Percentiles rank a stretch among this genome's conserved stretches.
These are phyloP conservation scores for Naganishia sp. DNA, from an alignment of 1,284 basidiomycete genomes.

Conservation along the genomic window DNA sequence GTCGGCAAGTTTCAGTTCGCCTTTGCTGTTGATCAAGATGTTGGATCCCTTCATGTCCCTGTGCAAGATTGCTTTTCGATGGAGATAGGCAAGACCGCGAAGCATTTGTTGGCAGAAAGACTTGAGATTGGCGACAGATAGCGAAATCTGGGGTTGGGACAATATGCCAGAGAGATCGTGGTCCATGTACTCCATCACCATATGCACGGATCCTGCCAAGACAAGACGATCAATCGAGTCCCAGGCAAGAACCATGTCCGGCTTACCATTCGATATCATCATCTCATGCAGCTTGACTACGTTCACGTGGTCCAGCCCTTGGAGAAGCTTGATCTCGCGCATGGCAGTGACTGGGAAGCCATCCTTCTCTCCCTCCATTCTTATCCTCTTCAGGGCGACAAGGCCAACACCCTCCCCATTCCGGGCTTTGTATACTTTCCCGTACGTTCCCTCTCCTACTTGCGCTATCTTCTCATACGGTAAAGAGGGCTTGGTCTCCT, in stretches of 20 bases:
- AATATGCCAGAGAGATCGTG: conserved; percentile 96
- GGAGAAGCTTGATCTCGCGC: conserved; percentile 96
- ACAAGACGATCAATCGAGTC: background rate
- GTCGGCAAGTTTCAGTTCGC: conserved; percentile 93
- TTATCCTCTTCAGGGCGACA: conserved; percentile 93
- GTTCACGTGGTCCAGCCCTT: conserved; percentile 85
- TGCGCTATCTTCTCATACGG: conserved; percentile 87
- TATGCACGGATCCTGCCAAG: conserved; percentile 81
- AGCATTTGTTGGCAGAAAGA: conserved; percentile 95
- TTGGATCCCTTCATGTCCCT: conserved; percentile 99
- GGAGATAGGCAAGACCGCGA: conserved; percentile 86
- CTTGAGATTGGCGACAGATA: conserved; percentile 86
- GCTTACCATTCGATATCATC: conserved; percentile 92
- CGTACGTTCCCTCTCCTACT: conserved; percentile 98
- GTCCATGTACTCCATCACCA: conserved; percentile 99
- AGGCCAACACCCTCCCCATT: conserved; percentile 72
- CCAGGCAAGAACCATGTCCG: background rate
- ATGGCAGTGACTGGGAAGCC: conserved; percentile 99
- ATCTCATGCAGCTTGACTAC: conserved; percentile 91
- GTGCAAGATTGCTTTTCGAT: conserved; percentile 92
- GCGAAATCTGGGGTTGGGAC: conserved; percentile 82
- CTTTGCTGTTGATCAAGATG: conserved; percentile 88
- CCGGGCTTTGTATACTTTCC: conserved; percentile 97
- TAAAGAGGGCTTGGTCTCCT: conserved; percentile 1
- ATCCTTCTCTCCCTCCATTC: conserved; percentile 96